Conservation (phyloP, 805 yeast genomes). For the Candida nitratophila region DNA sequence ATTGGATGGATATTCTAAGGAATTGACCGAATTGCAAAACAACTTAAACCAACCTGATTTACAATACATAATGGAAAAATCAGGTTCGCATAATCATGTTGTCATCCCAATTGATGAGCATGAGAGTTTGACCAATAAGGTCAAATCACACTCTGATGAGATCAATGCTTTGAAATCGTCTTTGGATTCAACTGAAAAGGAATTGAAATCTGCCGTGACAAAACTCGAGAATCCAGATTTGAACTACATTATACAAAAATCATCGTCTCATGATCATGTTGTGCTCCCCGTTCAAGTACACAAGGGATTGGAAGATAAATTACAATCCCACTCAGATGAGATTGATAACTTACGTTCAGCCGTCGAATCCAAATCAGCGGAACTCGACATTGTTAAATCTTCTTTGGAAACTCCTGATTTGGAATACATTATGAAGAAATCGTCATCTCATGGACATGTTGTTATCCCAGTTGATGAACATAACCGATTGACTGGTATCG, state of each 20-base stretch:
- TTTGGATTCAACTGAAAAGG: constrained; percentile 2
- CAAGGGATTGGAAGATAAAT: neutral
- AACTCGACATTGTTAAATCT: too few relatives aligned
- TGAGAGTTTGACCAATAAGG: neutral
- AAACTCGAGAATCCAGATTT: constrained; percentile 19
- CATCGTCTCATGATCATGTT: constrained; percentile 10
- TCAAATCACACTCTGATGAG: neutral
- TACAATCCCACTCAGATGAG: neutral
- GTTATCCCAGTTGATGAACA: constrained; percentile 6
- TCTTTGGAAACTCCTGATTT: constrained; percentile 18
- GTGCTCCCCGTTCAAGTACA: constrained; percentile 6
- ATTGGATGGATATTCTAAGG: neutral
- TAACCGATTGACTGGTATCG: neutral
- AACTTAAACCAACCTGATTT: constrained; percentile 3
- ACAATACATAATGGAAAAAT: constrained; percentile 5
- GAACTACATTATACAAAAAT: constrained; percentile 23
- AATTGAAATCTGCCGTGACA: constrained; percentile 4
- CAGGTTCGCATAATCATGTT: constrained; percentile 3
- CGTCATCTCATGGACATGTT: constrained; percentile 10
- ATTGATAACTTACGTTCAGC: neutral
- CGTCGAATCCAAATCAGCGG: too few relatives aligned
- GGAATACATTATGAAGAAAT: constrained; percentile 23
- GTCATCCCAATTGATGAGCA: constrained; percentile 15
- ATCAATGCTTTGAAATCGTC: neutral
- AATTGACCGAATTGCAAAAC: neutral